phyloP scores from a whole-genome alignment of 2,329 filamentous ascomycete genomes.

The Juglanconis sp. region DNA sequence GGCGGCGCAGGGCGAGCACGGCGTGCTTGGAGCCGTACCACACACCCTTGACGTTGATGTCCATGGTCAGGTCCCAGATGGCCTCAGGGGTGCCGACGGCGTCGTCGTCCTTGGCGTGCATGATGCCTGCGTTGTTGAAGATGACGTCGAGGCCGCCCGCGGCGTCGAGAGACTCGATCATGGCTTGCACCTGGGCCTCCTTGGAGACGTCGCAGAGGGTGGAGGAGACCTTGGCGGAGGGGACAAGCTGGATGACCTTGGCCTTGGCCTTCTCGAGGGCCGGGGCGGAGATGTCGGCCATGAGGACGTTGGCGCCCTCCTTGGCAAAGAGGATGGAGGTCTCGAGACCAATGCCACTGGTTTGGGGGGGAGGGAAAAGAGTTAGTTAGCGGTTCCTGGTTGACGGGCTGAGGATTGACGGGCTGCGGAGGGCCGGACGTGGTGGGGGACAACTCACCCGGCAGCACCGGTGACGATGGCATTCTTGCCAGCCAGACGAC shows the following conservation, averaged over 20 bases:
- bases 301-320: slow-evolving; percentile 80
- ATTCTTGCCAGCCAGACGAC: slow-evolving; percentile 59
- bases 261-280: slow-evolving; percentile 73
- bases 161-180: slow-evolving; percentile 70
- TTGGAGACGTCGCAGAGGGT: slow-evolving; percentile 71
- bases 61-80: slow-evolving; percentile 92
- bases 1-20: slow-evolving; percentile 72
- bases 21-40: slow-evolving; percentile 95
- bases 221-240: slow-evolving; percentile 42
- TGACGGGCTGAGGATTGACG: not conserved
- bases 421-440: not conserved
- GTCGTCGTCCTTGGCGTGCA: slow-evolving; percentile 80
- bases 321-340: slow-evolving; percentile 85
- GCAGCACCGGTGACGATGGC: slow-evolving; percentile 79
- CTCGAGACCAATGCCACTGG: slow-evolving; percentile 87
- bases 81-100: slow-evolving; percentile 81
- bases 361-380: not conserved
- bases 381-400: not conserved
- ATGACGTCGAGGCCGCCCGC: slow-evolving; percentile 90
- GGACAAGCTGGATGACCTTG: slow-evolving; percentile 72
- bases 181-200: slow-evolving; percentile 72
- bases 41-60: slow-evolving; percentile 97
- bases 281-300: slow-evolving; percentile 79
- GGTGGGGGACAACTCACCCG: slow-evolving; percentile 58
- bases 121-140: slow-evolving; percentile 98